Evolutionary conservation across 768 basidiomycete genomes (phyloP), one percentile per base, ranked within the genome.

Genomic region (Sistotremastrum niveocremeum): DNA sequence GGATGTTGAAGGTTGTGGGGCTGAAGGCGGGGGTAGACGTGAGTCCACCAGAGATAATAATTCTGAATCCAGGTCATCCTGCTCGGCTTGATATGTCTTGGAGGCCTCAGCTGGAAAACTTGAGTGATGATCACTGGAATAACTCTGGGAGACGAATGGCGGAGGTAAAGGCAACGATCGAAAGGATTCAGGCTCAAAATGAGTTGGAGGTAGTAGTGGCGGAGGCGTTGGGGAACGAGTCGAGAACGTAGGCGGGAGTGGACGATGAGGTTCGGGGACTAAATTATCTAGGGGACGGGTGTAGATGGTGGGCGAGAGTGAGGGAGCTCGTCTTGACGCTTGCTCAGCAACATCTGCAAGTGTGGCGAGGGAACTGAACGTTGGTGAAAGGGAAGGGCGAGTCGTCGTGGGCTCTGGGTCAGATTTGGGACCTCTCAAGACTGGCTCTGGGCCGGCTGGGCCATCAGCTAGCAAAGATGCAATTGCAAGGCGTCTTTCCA

Each of bases 361-460:
- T 20, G 20, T 20, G 20, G 20, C 20, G 20, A 20, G 20, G 20
- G 20, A 20, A 20, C 20, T 20, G 20, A 20, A 20, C 20, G 20
- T 20, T 20, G 20, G 20, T 20, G 73, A 6, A 81, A 82, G 9
- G 81, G 79, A 28, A 87, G 86, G 56, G 79, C 78, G 57, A 86
- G 78, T 43, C 83, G 71, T 45, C 81, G 70, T 30, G 79, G 76
- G 41, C 71, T 69, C 79, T 81, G 82, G 56, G 61, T 54, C 58
- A 20, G 20, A 20, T 20, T 20, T 20, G 20, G 30, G 36, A 6
- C 12, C 10, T 12, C 39, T 40, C 31, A 30, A 29, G 33, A 30
- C 40, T 30, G 40, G 40, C 40, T 30, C 40, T 41, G 33, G 37
- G 37, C 10, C 10, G 10, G 10, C 10, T 12, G 37, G 37, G 10